A percentile compares a stretch with the other conserved stretches of the same genome.
phyloP scores from a whole-genome alignment of 352 stramenopile species.

The Aphanomyces euteiches region DNA sequence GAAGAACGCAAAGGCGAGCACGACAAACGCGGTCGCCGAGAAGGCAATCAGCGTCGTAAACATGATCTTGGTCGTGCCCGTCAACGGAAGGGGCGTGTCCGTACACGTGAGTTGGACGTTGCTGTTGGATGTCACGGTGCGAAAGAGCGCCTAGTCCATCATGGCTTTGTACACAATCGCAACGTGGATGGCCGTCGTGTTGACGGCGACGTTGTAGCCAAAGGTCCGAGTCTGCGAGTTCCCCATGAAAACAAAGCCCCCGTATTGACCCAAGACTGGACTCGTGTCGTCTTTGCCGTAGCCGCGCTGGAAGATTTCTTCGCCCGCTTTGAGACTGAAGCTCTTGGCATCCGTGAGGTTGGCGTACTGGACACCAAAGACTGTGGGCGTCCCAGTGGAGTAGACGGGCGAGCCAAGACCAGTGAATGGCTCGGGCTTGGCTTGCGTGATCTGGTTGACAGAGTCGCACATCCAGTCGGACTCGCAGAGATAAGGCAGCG shows the following conservation, averaged over 20 bases:
- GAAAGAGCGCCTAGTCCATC: conserved; percentile 38
- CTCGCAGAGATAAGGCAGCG: conserved; percentile 26
- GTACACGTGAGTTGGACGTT: conserved; percentile 41
- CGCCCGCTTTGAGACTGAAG: conserved; percentile 39
- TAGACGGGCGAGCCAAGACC: neutral
- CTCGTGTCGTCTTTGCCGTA: conserved; percentile 31
- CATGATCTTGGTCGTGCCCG: conserved; percentile 40
- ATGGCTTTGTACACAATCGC: conserved; percentile 34
- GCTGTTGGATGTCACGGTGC: conserved; percentile 22
- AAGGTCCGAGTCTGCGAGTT: conserved; percentile 8
- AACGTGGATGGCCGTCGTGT: conserved; percentile 35
- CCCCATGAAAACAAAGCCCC: conserved; percentile 29
- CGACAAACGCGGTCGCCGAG: conserved; percentile 78
- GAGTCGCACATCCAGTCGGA: conserved; percentile 27
- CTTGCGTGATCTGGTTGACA: neutral
- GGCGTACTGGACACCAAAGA: conserved; percentile 55
- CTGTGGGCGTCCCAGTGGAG: conserved; percentile 35
- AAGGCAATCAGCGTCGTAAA: conserved; percentile 60
- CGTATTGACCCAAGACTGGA: conserved; percentile 43
- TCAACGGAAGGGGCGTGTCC: conserved; percentile 51
- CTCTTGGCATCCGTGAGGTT: no score
- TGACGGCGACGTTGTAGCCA: conserved; percentile 39
- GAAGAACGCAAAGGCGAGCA: conserved; percentile 91
- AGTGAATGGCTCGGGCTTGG: neutral
- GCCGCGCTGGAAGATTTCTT: conserved; percentile 53